phyloP scores from a whole-genome alignment of 331 rosid genomes.

The Saraca asoca region DNA sequence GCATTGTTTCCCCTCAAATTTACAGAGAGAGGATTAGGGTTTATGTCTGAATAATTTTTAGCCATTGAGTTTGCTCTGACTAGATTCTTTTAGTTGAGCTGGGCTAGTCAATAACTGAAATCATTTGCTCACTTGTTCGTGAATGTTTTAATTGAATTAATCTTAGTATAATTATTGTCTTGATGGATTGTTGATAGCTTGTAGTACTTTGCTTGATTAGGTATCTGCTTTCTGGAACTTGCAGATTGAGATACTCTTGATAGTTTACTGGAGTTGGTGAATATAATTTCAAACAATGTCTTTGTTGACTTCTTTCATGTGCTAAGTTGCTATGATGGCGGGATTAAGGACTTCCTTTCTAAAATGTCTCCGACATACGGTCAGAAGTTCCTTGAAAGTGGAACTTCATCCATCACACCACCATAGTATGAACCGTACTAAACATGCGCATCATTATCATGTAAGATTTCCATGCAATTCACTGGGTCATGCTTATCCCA shows the following conservation, averaged over 20 bases:
- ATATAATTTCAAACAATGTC: slow-evolving; percentile 22
- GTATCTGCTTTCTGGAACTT: slow-evolving; percentile 31
- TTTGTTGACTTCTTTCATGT: slow-evolving; percentile 20
- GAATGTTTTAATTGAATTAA: background rate
- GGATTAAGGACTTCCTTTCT: slow-evolving; percentile 42
- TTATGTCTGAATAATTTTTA: slow-evolving; percentile 8
- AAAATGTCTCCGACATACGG: slow-evolving; percentile 43
- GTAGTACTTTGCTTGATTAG: slow-evolving; percentile 17
- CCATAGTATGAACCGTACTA: slow-evolving; percentile 29
- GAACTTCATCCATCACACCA: slow-evolving; percentile 33
- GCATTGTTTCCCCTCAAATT: background rate
- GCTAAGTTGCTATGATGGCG: slow-evolving; percentile 53
- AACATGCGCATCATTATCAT: slow-evolving; percentile 23
- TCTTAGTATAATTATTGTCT: background rate
- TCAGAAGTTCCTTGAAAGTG: slow-evolving; percentile 30
- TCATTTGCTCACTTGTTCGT: background rate
- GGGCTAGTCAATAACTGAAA: background rate
- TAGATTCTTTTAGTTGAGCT: background rate
- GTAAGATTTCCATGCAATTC: slow-evolving; percentile 40
- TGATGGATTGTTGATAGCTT: background rate
- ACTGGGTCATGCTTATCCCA: slow-evolving; percentile 23
- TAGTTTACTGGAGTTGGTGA: slow-evolving; percentile 21
- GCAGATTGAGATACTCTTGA: slow-evolving; percentile 40
- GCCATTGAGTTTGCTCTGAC: slow-evolving; percentile 10
- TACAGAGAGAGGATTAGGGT: slow-evolving; percentile 21